A percentile compares a stretch with the other conserved stretches of the same genome.
Conservation (phyloP, 2,329 filamentous ascomycete species). For the Aspergillus pseudoviridinutans region DNA sequence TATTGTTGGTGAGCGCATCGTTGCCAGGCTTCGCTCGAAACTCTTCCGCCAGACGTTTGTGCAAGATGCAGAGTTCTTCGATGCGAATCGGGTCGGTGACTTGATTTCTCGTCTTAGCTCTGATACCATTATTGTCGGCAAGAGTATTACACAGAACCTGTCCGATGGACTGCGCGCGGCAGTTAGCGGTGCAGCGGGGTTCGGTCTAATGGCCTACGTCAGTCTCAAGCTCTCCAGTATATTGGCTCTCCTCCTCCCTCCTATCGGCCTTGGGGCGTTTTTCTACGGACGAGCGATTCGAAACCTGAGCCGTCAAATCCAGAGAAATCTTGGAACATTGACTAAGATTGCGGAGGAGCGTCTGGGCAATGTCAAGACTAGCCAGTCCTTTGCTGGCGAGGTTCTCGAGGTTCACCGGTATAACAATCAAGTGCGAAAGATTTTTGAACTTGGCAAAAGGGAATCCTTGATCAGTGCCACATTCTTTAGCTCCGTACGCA, state of each 20-base stretch:
- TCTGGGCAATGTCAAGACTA: conserved; percentile 94
- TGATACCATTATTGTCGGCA: conserved; percentile 96
- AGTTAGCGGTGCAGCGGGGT: conserved; percentile 85
- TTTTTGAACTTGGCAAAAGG: conserved; percentile 80
- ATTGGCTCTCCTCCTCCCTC: conserved; percentile 80
- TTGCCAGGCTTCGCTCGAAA: conserved; percentile 80
- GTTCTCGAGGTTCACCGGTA: conserved; percentile 86
- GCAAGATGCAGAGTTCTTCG: conserved; percentile 99
- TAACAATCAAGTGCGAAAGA: conserved; percentile 85
- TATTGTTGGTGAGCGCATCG: conserved; percentile 92
- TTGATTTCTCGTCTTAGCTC: conserved; percentile 92
- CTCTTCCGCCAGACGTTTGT: conserved; percentile 88
- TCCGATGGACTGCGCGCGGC: conserved; percentile 90
- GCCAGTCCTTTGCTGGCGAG: conserved; percentile 93
- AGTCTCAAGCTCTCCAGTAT: conserved; percentile 86
- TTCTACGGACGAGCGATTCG: conserved; percentile 87
- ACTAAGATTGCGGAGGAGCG: conserved; percentile 98
- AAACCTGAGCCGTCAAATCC: conserved; percentile 85
- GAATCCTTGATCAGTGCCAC: conserved; percentile 86
- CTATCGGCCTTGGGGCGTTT: conserved; percentile 84
- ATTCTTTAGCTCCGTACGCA: conserved; percentile 67
- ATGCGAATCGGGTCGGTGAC: conserved; percentile 94
- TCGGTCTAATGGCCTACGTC: conserved; percentile 93
- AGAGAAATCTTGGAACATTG: conserved; percentile 85
- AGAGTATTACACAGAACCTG: conserved; percentile 96